These are phyloP conservation scores for Hypoxylon sp. DNA, from an alignment of 2,329 filamentous ascomycete species.

Conservation along the genomic window DNA sequence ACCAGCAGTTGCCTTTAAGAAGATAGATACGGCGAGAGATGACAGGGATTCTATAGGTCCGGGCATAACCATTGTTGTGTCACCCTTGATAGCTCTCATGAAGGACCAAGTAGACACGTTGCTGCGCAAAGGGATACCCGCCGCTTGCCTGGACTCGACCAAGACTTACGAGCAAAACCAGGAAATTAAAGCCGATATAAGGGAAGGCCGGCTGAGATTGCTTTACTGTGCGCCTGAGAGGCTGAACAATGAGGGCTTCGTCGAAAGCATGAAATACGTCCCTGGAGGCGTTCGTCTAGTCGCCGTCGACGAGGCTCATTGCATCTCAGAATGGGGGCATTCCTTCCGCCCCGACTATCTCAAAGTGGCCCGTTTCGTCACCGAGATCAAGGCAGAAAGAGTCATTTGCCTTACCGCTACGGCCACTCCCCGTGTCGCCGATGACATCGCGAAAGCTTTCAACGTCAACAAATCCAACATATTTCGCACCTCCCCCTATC, in stretches of 20 bases:
- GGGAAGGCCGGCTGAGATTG: slow-evolving; percentile 65
- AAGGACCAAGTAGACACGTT: slow-evolving; percentile 73
- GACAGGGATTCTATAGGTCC: slow-evolving; percentile 52
- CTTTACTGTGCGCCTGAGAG: slow-evolving; percentile 73
- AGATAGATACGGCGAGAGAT: slow-evolving; percentile 57
- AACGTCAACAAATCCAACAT: slow-evolving; percentile 64
- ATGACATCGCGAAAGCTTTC: slow-evolving; percentile 69
- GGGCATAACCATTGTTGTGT: slow-evolving; percentile 71
- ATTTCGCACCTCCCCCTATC: slow-evolving; percentile 72
- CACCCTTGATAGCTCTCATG: slow-evolving; percentile 71
- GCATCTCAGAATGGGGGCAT: slow-evolving; percentile 66
- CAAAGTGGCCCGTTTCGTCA: slow-evolving; percentile 67
- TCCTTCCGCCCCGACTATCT: slow-evolving; percentile 51
- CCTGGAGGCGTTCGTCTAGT: slow-evolving; percentile 70
- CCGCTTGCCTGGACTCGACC: slow-evolving; percentile 70
- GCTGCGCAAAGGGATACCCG: slow-evolving; percentile 63
- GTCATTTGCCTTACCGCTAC: slow-evolving; percentile 74
- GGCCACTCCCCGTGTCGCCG: slow-evolving; percentile 69
- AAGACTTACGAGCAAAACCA: slow-evolving; percentile 65
- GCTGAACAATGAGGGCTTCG: slow-evolving; percentile 73
- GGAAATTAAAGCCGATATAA: slow-evolving; percentile 56
- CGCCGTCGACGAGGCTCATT: slow-evolving; percentile 72
- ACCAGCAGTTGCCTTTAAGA: slow-evolving; percentile 63
- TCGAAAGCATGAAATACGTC: slow-evolving; percentile 68
- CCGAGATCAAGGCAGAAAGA: slow-evolving; percentile 70